Evolutionary conservation across 306 rosid genomes (phyloP).

Genomic region (Myrica gale): DNA sequence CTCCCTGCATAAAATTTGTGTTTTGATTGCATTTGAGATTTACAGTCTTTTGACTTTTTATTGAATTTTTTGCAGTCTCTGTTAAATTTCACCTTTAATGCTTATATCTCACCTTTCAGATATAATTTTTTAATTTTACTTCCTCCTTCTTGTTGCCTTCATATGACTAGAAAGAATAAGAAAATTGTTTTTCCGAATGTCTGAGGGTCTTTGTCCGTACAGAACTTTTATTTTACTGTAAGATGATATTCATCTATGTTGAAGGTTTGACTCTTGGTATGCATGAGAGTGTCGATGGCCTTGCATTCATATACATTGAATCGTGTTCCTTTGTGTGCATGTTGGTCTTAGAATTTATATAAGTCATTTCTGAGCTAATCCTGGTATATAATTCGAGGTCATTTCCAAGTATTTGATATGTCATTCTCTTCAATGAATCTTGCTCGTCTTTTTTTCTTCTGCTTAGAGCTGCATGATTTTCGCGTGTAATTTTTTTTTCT

Average conservation of each 20-base stretch:
- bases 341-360: neutral
- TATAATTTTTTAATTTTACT: neutral
- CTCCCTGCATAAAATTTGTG: no score
- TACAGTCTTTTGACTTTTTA: neutral
- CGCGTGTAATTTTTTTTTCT: constrained; percentile 19
- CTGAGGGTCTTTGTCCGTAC: neutral
- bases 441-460: neutral
- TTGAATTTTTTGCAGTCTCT: neutral
- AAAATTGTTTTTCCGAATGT: neutral
- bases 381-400: neutral
- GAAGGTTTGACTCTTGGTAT: neutral
- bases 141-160: neutral
- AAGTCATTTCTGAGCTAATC: neutral
- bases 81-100: neutral
- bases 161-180: neutral
- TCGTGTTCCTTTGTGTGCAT: neutral
- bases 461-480: constrained; percentile 23
- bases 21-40: neutral
- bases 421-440: neutral
- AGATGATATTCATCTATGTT: constrained; percentile 1
- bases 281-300: neutral
- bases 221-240: neutral
- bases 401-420: neutral
- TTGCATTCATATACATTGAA: neutral
- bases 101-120: neutral